phyloP scores from a whole-genome alignment of 495 filamentous ascomycete species.

The Acidomyces sp. region DNA sequence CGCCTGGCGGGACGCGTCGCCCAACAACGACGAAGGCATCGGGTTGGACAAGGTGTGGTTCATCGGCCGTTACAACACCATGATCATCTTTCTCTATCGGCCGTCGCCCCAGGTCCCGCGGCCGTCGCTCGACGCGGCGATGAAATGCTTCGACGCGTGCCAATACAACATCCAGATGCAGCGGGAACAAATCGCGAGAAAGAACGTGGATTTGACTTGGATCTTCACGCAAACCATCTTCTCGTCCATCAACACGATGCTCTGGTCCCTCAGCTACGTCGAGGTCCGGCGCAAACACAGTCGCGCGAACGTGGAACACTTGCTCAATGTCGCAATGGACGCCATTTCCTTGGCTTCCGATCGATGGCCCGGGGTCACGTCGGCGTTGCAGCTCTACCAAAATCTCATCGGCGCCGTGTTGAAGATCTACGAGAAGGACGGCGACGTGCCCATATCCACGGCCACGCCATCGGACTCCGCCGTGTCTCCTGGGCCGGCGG shows the following conservation, averaged over 20 bases:
- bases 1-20: slow-evolving; percentile 53
- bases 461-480: slow-evolving; percentile 37
- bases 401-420: slow-evolving; percentile 71
- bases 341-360: slow-evolving; percentile 61
- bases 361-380: slow-evolving; percentile 77
- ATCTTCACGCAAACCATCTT: slow-evolving; percentile 78
- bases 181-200: slow-evolving; percentile 57
- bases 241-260: slow-evolving; percentile 70
- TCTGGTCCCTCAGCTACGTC: slow-evolving; percentile 78
- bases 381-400: slow-evolving; percentile 66
- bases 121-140: slow-evolving; percentile 60
- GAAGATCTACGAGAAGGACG: slow-evolving; percentile 57
- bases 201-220: slow-evolving; percentile 77
- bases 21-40: slow-evolving; percentile 48
- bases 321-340: slow-evolving; percentile 58
- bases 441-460: slow-evolving; percentile 51
- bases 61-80: slow-evolving; percentile 60
- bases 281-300: slow-evolving; percentile 59
- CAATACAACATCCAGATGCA: slow-evolving; percentile 66
- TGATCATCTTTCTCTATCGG: slow-evolving; percentile 70
- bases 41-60: slow-evolving; percentile 62
- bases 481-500: slow-evolving; percentile 15
- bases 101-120: slow-evolving; percentile 83
- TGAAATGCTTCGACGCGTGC: slow-evolving; percentile 68
- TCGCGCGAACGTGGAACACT: slow-evolving; percentile 55